Percentiles rank a stretch among this genome's conserved stretches.
Conservation (phyloP, 768 basidiomycete species). For the Kwoniella sp. region DNA sequence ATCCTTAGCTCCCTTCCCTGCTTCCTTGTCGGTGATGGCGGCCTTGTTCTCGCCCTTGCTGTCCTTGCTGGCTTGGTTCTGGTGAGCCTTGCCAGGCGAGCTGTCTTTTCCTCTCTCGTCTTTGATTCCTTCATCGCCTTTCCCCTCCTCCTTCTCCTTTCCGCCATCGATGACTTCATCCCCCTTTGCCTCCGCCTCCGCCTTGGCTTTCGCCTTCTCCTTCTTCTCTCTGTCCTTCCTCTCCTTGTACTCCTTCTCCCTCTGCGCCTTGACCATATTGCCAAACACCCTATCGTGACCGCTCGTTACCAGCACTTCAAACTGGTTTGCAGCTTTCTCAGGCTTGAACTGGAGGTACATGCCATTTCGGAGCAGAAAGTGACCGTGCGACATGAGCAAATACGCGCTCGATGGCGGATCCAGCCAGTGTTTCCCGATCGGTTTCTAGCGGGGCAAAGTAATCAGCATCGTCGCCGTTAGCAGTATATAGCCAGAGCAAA, state of each 20-base stretch:
- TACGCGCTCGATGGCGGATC: slow-evolving; percentile 15
- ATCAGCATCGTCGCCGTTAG: background rate
- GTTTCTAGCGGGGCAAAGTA: slow-evolving; percentile 18
- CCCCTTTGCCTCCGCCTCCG: slow-evolving; percentile 9
- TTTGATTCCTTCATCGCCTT: background rate
- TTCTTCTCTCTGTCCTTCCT: slow-evolving; percentile 32
- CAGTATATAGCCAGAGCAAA: background rate
- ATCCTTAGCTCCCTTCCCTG: background rate
- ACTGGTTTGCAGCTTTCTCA: slow-evolving; percentile 23
- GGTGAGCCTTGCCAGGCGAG: background rate
- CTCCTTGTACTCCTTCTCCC: slow-evolving; percentile 37
- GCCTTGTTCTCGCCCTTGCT: slow-evolving; percentile 2
- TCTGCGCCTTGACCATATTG: slow-evolving; percentile 36
- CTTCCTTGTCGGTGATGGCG: background rate
- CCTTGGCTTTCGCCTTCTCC: slow-evolving; percentile 9
- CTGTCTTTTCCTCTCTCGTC: slow-evolving; percentile 6
- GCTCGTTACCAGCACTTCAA: slow-evolving; percentile 31
- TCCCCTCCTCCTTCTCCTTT: background rate
- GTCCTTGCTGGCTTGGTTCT: background rate
- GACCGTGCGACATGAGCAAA: slow-evolving; percentile 24
- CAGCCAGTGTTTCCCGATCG: slow-evolving; percentile 18
- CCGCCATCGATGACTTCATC: slow-evolving; percentile 11
- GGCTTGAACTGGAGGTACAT: slow-evolving; percentile 29
- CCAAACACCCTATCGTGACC: slow-evolving; percentile 39
- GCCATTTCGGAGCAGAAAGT: slow-evolving; percentile 34